phyloP scores from a whole-genome alignment of 2,329 filamentous ascomycete species.

The Alternaria arborescens region DNA sequence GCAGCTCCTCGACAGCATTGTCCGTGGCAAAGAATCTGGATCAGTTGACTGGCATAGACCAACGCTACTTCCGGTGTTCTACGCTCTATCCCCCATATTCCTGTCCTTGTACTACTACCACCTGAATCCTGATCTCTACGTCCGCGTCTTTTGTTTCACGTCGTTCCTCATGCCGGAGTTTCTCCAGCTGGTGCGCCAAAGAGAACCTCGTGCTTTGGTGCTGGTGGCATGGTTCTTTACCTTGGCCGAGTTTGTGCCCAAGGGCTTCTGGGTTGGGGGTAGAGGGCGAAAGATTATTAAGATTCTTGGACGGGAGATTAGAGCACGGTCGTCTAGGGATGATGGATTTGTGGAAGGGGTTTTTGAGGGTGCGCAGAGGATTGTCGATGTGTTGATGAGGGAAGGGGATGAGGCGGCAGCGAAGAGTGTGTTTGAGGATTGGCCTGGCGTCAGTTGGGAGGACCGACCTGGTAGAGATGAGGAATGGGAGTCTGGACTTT shows the following conservation, averaged over 20 bases:
- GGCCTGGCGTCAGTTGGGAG: slow-evolving; percentile 39
- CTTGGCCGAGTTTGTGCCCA: slow-evolving; percentile 34
- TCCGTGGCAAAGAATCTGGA: slow-evolving; percentile 19
- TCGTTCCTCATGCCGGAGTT: slow-evolving; percentile 44
- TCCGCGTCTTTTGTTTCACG: slow-evolving; percentile 39
- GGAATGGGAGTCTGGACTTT: slow-evolving; percentile 28
- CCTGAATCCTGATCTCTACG: slow-evolving; percentile 39
- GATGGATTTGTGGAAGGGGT: slow-evolving; percentile 19
- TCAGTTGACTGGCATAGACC: slow-evolving; percentile 32
- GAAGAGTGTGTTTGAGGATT: slow-evolving; percentile 36
- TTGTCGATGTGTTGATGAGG: slow-evolving; percentile 23
- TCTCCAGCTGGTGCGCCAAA: slow-evolving; percentile 29
- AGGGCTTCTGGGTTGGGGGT: slow-evolving; percentile 35
- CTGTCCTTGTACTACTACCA: slow-evolving; percentile 45
- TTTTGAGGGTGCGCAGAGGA: slow-evolving; percentile 30
- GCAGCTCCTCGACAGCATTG: slow-evolving; percentile 28
- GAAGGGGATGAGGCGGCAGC: slow-evolving; percentile 34
- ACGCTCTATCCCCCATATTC: slow-evolving; percentile 45
- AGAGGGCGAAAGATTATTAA: slow-evolving; percentile 28
- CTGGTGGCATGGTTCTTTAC: slow-evolving; percentile 44
- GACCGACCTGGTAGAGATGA: slow-evolving; percentile 32
- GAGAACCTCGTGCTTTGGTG: slow-evolving; percentile 39
- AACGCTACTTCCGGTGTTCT: slow-evolving; percentile 37
- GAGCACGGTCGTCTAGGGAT: slow-evolving; percentile 17
- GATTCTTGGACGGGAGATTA: slow-evolving; percentile 31